Base-by-base conservation (phyloP, 176 grass and related monocot genomes). In the Musa troglodytarum region DNA sequence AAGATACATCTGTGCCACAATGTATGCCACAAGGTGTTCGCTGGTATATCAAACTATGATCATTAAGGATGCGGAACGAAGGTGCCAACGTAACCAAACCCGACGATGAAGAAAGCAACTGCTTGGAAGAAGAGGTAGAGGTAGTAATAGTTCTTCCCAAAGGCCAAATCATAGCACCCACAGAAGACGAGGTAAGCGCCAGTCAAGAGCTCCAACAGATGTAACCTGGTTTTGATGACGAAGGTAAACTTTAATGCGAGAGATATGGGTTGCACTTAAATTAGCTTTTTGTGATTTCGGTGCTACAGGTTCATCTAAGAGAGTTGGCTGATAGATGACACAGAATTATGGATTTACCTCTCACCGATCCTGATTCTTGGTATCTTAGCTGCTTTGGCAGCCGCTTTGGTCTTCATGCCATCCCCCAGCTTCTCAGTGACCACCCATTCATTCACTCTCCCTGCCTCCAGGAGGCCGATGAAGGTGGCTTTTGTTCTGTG, bases 61-160 rank as follows among this genome's bases (percentile, higher is more conserved):
- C 29, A 69, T 57, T 56, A 74, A 23, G 72, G 28, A 53, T 74
- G 21, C 9, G 72, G 72, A 74, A 74, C 72, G 57, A 74, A 74
- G 21, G 72, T 74, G 52, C 72, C 72, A 16, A 74, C 72, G 24
- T 74, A 74, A 12, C 72, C 72, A 13, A 74, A 74, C 9, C 72
- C 72, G 1, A 74, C 72, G 13, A 74, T 74, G 9, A 58, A 16
- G 72, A 74, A 74, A 14, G 72, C 24, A 28, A 74, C 19, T 10
- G 52, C 52, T 56, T 74, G 72, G 53, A 26, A 12, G 50, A 54
- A 74, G 72, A 74, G 72, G 53, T 74, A 74, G n/a, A 74, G 55
- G 72, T 17, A 74, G 52, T 57, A 74, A 74, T 57, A 20, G 72
- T 74, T 74, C 53, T 74, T 74, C 23, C 72, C 72, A 6, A 57